Percentiles rank a stretch among this genome's conserved stretches.
phyloP scores from a whole-genome alignment of 345 rosid genomes.

The Aquilaria sinensis region DNA sequence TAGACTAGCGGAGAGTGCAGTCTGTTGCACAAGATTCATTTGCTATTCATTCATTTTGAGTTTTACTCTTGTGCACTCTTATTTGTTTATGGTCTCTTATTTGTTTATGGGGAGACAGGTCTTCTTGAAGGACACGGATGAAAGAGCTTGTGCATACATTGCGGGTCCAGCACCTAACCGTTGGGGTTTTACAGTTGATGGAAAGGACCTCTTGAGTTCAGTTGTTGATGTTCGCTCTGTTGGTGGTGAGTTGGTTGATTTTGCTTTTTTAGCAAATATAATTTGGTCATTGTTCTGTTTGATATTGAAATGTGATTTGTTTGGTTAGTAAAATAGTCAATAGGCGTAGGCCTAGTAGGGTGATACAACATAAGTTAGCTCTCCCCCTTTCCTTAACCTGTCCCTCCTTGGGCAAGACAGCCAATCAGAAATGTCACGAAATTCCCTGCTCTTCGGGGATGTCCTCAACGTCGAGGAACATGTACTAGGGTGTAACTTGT shows the following conservation, averaged over 20 bases:
- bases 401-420: too few species aligned
- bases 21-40: background rate
- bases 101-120: constrained; percentile 36
- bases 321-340: too few species aligned
- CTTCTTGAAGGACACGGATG: constrained; percentile 95
- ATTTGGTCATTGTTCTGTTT: too few species aligned
- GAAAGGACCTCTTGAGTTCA: constrained; percentile 69
- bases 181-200: constrained; percentile 93
- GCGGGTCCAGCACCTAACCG: constrained; percentile 99
- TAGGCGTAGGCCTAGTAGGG: too few species aligned
- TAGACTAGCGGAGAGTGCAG: background rate
- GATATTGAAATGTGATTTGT: too few species aligned
- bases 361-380: too few species aligned
- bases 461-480: too few species aligned
- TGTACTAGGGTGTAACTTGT: too few species aligned
- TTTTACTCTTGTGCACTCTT: constrained; percentile 7
- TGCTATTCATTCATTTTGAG: background rate
- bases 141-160: constrained; percentile 98
- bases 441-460: too few species aligned
- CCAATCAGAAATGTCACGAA: too few species aligned
- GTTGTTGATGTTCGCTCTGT: constrained; percentile 35
- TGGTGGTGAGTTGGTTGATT: constrained; percentile 38
- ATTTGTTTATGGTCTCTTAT: constrained; percentile 15
- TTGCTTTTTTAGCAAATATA: too few species aligned
- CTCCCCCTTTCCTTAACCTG: too few species aligned